A percentile compares a stretch with the other conserved stretches of the same genome.
These are phyloP conservation scores for Botrytis aclada DNA, from an alignment of 2,329 filamentous ascomycete genomes.

Conservation along the genomic window DNA sequence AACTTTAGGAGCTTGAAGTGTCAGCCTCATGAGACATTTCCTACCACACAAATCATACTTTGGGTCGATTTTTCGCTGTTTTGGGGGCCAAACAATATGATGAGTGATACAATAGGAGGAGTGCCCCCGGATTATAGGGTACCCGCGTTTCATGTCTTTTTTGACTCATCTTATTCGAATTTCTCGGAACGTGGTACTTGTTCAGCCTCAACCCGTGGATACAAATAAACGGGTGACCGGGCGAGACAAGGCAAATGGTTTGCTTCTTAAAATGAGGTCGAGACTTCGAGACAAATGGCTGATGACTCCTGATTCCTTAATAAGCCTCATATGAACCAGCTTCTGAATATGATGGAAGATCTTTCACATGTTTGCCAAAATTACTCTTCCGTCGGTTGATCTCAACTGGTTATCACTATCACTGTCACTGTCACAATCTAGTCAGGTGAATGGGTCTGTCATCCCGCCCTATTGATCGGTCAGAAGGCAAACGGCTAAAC, in stretches of 20 bases:
- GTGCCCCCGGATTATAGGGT: background rate
- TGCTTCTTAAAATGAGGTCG: background rate
- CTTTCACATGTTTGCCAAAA: background rate
- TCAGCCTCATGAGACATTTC: constrained; percentile 15
- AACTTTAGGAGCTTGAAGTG: constrained; percentile 13
- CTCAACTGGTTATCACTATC: background rate
- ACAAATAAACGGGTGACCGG: constrained; percentile 11
- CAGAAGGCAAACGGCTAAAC: constrained; percentile 2
- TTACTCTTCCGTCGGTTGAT: background rate
- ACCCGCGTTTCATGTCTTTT: constrained; percentile 12
- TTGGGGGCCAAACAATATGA: constrained; percentile 11
- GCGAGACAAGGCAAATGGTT: constrained; percentile 4
- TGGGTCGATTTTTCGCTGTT: background rate
- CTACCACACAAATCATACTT: constrained; percentile 4
- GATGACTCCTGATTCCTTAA: background rate
- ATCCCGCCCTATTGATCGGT: background rate
- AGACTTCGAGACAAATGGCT: background rate
- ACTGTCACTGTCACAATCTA: constrained; percentile 2
- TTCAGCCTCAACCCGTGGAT: constrained; percentile 9
- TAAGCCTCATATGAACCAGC: background rate
- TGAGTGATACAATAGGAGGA: constrained; percentile 4
- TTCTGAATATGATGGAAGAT: background rate
- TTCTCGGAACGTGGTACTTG: constrained; percentile 8
- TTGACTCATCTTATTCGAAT: constrained; percentile 5
- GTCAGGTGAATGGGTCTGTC: constrained; percentile 10